Evolutionary conservation across 2,329 filamentous ascomycete genomes (phyloP), one percentile per base, ranked within the genome.

Genomic region (Allantophomopsis lycopodina): DNA sequence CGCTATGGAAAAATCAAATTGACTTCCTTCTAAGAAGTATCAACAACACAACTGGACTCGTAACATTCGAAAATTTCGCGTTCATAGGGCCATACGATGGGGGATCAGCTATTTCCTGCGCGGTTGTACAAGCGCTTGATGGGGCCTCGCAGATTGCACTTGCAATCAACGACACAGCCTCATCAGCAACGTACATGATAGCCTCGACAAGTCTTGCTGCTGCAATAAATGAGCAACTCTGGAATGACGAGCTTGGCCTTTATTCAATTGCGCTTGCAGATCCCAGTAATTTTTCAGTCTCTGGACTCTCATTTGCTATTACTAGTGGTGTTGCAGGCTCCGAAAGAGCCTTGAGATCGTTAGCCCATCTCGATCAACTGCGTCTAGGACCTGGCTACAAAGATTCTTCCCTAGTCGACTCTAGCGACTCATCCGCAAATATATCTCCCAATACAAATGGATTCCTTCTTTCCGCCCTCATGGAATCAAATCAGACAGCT

Each of bases 381-480:
- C 48, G 48, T 5, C 49, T 58, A n/a, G 54, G 54, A 1, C 46
- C 54, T 1, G 60, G 60, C 2, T 63, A 61, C 44, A 61, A 58
- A 39, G 54, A 54, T n/a, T 41, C 42, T 7, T 51, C 48, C 7
- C 43, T 39, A 15, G 46, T 50, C 7, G 41, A 37, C 14, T 39
- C 31, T 16, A 35, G 33, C 16, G 37, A 45, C 13, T 38, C 47
- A 1, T 42, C 45, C 10, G 52, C 46, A 2, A 41, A 50, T 2
- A 59, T 65, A 28, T 65, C 63, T 3, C 64, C 68, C 10, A 68
- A 67, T 46, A 68, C 62, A 17, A 61, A 56, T 11, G 61, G 62
- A 2, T 65, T 66, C 44, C 49, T 67, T 2, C 55, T 68, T 4
- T 48, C 57, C 32, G 56, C 60, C 0, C 46, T 65, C 0, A 53